Conservation (phyloP, 768 basidiomycete species). For the Boletus vinaceobasis region DNA sequence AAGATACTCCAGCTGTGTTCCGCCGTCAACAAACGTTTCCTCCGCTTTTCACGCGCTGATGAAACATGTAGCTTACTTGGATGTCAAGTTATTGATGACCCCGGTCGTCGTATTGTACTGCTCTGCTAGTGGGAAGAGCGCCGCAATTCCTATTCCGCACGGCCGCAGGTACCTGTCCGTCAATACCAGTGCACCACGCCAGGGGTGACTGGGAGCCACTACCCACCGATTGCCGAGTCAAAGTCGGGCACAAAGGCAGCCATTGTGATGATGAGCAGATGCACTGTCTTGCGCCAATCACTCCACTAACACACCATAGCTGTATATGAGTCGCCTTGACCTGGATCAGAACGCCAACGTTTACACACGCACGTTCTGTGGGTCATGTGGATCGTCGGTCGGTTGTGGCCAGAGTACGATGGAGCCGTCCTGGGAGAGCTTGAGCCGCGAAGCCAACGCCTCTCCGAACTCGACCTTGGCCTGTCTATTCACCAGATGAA, state of each 20-base stretch:
- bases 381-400: conserved; percentile 45
- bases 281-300: conserved; percentile 41
- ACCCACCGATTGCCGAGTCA: conserved; percentile 46
- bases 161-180: neutral
- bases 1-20: conserved; percentile 44
- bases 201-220: neutral
- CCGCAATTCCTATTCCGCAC: conserved; percentile 42
- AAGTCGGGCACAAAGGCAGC: conserved; percentile 56
- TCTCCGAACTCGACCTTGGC: conserved; percentile 51
- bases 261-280: conserved; percentile 47
- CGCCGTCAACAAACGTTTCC: conserved; percentile 1
- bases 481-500: conserved; percentile 30
- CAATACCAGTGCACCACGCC: neutral
- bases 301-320: conserved; percentile 38
- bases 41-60: neutral
- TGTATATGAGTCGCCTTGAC: neutral
- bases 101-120: conserved; percentile 45
- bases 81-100: conserved; percentile 50
- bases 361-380: conserved; percentile 44
- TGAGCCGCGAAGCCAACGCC: conserved; percentile 41
- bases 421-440: conserved; percentile 42
- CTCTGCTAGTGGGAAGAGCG: conserved; percentile 44
- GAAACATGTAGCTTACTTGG: conserved; percentile 27
- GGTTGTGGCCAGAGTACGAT: conserved; percentile 58
- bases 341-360: neutral